Evolutionary conservation across 176 grass and related monocot genomes (phyloP).

Genomic region (Cymbopogon citratus): DNA sequence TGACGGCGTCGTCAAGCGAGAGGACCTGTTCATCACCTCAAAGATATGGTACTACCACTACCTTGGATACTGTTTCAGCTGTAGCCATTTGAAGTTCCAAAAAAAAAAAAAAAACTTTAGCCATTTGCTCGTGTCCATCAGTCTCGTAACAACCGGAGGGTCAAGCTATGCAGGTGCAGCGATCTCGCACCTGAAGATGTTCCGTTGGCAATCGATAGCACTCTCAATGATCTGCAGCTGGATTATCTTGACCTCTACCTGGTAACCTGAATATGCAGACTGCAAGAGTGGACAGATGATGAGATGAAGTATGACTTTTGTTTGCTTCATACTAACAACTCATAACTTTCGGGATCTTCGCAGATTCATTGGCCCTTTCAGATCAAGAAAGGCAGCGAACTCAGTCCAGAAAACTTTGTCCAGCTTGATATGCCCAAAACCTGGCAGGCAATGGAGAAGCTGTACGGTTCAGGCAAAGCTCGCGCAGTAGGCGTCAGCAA

Average conservation of each 20-base stretch:
- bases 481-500: constrained; percentile 53
- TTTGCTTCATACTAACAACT: neutral
- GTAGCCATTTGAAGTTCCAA: neutral
- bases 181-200: constrained; percentile 71
- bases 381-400: constrained; percentile 35
- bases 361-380: constrained; percentile 55
- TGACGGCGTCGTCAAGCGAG: constrained; percentile 56
- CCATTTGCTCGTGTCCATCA: neutral
- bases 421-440: constrained; percentile 42
- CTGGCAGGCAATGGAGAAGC: constrained; percentile 48
- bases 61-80: neutral
- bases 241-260: constrained; percentile 78
- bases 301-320: neutral
- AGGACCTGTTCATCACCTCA: constrained; percentile 75
- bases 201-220: constrained; percentile 34
- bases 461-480: constrained; percentile 57
- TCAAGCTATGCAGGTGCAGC: constrained; percentile 39
- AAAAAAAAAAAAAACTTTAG: too few relatives aligned
- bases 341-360: neutral
- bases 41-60: constrained; percentile 53
- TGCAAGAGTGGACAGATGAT: neutral
- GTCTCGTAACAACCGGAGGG: neutral
- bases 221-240: constrained; percentile 55
- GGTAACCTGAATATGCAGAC: constrained; percentile 21
- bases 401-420: constrained; percentile 46